These are phyloP conservation scores for Pythium brachiatum DNA, from an alignment of 352 stramenopile species.

Conservation along the genomic window DNA sequence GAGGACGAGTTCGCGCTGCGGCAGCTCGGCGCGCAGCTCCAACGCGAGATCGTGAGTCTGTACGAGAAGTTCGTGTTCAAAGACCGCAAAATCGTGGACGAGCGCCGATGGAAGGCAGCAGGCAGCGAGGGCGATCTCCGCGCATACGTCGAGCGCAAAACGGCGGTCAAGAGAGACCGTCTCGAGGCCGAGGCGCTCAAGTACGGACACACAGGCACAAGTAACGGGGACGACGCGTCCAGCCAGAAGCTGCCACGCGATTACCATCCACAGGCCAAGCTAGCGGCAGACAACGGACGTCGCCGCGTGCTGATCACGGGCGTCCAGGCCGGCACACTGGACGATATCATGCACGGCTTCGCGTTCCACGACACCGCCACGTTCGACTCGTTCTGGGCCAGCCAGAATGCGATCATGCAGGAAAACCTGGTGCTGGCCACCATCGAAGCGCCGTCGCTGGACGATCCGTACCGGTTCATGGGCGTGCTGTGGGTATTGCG, in stretches of 20 bases:
- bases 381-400: conserved; percentile 33
- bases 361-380: conserved; percentile 33
- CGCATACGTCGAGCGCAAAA: not conserved
- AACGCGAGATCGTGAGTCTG: not conserved
- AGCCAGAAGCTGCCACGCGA: not conserved
- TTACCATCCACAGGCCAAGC: conserved; percentile 2
- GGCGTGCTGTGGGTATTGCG: conserved; percentile 44
- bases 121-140: not conserved
- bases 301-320: conserved; percentile 37
- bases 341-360: conserved; percentile 54
- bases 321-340: conserved; percentile 36
- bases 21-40: not conserved
- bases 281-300: not conserved
- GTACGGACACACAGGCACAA: not conserved
- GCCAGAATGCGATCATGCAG: conserved; percentile 36
- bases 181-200: not conserved
- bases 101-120: not conserved
- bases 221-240: not conserved
- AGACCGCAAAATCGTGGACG: not conserved
- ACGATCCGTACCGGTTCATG: conserved; percentile 47
- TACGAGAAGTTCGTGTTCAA: not conserved
- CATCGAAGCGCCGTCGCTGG: conserved; percentile 29
- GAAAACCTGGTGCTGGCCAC: conserved; percentile 39
- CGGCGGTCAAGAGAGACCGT: not conserved
- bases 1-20: not conserved